Conservation (phyloP, 2,329 filamentous ascomycete genomes). For the Venturia oleaginea region DNA sequence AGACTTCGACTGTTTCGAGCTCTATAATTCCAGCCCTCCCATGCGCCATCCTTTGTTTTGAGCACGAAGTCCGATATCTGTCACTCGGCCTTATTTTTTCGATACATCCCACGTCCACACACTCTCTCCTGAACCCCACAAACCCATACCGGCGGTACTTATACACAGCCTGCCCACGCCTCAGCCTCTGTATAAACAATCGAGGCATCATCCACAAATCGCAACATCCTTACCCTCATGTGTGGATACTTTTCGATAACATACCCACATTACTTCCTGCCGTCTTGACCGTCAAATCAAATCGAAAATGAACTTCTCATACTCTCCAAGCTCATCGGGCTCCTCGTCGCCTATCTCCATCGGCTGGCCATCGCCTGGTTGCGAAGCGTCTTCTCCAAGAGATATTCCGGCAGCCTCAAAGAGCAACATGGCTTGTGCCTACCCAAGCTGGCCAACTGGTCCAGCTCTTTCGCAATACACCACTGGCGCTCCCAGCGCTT, state of each 20-base stretch:
- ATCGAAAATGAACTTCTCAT: conserved; percentile 9
- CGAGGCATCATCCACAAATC: background rate
- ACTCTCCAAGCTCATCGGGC: conserved; percentile 8
- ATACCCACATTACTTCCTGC: background rate
- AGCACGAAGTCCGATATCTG: background rate
- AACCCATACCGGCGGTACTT: background rate
- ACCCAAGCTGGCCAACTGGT: conserved; percentile 32
- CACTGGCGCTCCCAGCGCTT: conserved; percentile 29
- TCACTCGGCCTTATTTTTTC: background rate
- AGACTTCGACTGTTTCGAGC: background rate
- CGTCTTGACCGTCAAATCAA: background rate
- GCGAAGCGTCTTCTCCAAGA: background rate
- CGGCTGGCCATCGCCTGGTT: conserved; percentile 11
- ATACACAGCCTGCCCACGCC: conserved; percentile 3
- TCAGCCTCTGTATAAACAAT: background rate
- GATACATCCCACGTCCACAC: conserved; percentile 1
- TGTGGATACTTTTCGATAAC: background rate
- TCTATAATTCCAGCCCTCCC: background rate
- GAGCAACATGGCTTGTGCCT: conserved; percentile 24
- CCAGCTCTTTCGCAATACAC: conserved; percentile 24
- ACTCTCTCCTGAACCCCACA: background rate
- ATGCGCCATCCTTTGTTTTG: conserved; percentile 2
- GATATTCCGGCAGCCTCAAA: conserved; percentile 2
- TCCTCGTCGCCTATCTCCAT: conserved; percentile 14
- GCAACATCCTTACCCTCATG: background rate